Evolutionary conservation across 148 eudicot species (phyloP), one percentile per base, ranked within the genome.

Genomic region (Beta vulgaris): DNA sequence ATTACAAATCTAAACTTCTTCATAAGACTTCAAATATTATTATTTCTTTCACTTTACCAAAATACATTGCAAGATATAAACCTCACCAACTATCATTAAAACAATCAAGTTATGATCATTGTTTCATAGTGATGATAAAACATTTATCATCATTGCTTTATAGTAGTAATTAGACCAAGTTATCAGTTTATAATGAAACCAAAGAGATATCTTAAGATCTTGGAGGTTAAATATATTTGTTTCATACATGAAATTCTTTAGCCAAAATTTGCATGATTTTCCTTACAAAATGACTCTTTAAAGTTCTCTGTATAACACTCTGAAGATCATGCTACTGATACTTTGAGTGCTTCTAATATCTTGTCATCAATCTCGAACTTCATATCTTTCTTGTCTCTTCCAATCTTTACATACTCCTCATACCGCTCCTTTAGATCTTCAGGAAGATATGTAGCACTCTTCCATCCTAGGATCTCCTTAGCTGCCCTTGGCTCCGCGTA

Each of bases 401-500:
- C 98, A 23, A 93, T 93, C 86, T 88, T 90, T 31, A 91, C 95
- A 78, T 91, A 93, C 88, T 93, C 98, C 8, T 87, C 91, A 19
- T 64, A 93, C 71, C 98, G 74, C 84, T 93, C 98, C 73, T 91
- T 93, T 72, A 93, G 80, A 83, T 93, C 98, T 57, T 82, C 93
- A 0, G 95, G 86, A 31, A 93, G 91, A 71, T 90, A 85, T 23
- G 98, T 91, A 37, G 88, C 62, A 3, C 84, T 39, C 31, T 80
- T 29, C 95, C 97, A 93, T 54, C 95, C 97, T 43, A 93, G 84
- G 72, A 85, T 67, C 61, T 90, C 93, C 84, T 91, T 90, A 0
- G 98, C 98, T 40, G 97, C 97, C 81, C 98, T 83, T 64, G 98
- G 98, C 79, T 93, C 98, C 9, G 98, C 91, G 75, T 93, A 93